Percentiles rank a stretch among this genome's conserved stretches.
phyloP scores from a whole-genome alignment of 192 early-diverging fungal species.

The Linnemannia hyalina region DNA sequence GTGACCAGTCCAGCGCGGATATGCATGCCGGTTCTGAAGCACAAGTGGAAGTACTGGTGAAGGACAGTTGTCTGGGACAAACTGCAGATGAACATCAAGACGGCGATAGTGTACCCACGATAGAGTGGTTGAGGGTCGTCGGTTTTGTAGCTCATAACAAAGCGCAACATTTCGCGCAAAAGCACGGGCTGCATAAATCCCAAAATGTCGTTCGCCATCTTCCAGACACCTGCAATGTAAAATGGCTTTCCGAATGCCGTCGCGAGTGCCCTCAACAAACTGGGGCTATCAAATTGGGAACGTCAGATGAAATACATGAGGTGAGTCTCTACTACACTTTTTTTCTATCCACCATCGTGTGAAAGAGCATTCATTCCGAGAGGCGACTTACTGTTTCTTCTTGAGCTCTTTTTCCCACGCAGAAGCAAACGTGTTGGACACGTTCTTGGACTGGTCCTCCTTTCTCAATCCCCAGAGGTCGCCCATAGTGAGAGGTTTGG shows the following conservation, averaged over 20 bases:
- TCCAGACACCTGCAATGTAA: conserved; percentile 82
- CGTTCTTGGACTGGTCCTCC: conserved; percentile 68
- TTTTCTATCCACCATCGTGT: neutral
- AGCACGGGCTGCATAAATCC: conserved; percentile 86
- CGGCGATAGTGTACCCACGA: conserved; percentile 86
- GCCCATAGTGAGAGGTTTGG: conserved; percentile 77
- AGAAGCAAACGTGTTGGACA: conserved; percentile 73
- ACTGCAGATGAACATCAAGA: conserved; percentile 83
- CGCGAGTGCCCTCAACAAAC: conserved; percentile 74
- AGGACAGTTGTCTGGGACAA: conserved; percentile 82
- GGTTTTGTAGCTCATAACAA: conserved; percentile 72
- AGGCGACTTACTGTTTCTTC: conserved; percentile 56
- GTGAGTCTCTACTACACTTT: neutral
- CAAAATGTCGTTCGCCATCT: conserved; percentile 79
- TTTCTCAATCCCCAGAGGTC: conserved; percentile 79
- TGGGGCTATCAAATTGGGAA: conserved; percentile 65
- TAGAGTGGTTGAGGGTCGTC: conserved; percentile 70
- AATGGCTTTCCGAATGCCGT: conserved; percentile 75
- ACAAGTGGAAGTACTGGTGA: conserved; percentile 92
- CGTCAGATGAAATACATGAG: neutral
- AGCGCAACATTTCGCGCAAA: conserved; percentile 76
- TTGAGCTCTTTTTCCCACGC: conserved; percentile 80
- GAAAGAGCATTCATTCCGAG: neutral
- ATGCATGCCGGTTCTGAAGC: conserved; percentile 82
- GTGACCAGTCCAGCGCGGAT: conserved; percentile 81